Evolutionary conservation across 805 yeast species (phyloP).

Genomic region (Sugiyamaella qingdaonensis): DNA sequence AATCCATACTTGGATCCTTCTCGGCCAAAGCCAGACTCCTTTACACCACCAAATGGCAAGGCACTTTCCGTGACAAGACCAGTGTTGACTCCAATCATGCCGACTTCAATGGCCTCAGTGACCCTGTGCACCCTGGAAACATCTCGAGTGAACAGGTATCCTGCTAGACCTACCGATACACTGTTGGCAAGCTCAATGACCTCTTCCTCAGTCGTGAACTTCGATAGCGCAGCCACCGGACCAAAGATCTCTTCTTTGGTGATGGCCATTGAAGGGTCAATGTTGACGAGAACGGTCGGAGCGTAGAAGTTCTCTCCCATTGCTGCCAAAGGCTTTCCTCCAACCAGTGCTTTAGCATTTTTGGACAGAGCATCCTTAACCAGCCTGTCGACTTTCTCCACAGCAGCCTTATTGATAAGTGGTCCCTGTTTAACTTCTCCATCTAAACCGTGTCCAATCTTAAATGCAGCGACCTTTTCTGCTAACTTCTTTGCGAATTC

Average conservation of each 20-base stretch:
- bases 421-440: slow-evolving; percentile 69
- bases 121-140: slow-evolving; percentile 52
- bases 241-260: slow-evolving; percentile 76
- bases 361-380: slow-evolving; percentile 61
- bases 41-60: slow-evolving; percentile 61
- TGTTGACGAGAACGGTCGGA: slow-evolving; percentile 62
- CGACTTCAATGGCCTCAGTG: slow-evolving; percentile 65
- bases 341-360: slow-evolving; percentile 59
- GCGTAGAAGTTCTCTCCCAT: slow-evolving; percentile 67
- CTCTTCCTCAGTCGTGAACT: slow-evolving; percentile 61
- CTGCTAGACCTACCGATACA: slow-evolving; percentile 71
- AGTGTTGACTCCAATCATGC: slow-evolving; percentile 80
- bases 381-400: slow-evolving; percentile 58
- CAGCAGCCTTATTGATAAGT: slow-evolving; percentile 58
- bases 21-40: slow-evolving; percentile 75
- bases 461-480: slow-evolving; percentile 42
- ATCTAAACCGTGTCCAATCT: slow-evolving; percentile 62
- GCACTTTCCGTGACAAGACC: slow-evolving; percentile 62
- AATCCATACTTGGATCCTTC: slow-evolving; percentile 75
- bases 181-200: slow-evolving; percentile 60
- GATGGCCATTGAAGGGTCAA: slow-evolving; percentile 53
- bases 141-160: slow-evolving; percentile 63
- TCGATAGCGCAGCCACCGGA: slow-evolving; percentile 70
- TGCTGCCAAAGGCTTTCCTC: slow-evolving; percentile 54
- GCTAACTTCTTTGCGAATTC: slow-evolving; percentile 52